Evolutionary conservation across 257 asterid species (phyloP).

Genomic region (Przewalskia tangutica): DNA sequence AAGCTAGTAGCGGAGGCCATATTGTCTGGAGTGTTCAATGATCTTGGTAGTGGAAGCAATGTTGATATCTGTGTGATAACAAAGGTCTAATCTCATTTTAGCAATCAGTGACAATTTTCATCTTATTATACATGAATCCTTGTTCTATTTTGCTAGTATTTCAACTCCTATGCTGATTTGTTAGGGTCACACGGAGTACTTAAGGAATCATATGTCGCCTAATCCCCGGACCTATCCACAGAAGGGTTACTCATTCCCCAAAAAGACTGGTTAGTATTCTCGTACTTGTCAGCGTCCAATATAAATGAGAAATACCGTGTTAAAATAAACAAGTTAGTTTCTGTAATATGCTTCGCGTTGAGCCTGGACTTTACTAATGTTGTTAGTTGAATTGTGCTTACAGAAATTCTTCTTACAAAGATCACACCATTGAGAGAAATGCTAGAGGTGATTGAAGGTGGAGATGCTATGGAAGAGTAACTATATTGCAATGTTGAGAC

Average conservation of each 20-base stretch:
- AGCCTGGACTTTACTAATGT: background rate
- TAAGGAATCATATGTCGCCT: constrained; percentile 60
- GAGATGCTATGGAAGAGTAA: constrained; percentile 67
- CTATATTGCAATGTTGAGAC: background rate
- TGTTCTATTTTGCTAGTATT: background rate
- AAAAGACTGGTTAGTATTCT: constrained; percentile 62
- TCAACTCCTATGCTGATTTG: background rate
- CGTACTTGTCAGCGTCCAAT: background rate
- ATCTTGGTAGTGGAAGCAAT: constrained; percentile 96
- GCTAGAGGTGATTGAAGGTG: constrained; percentile 59
- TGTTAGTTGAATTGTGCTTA: background rate
- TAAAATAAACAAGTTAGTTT: background rate
- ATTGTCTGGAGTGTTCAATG: constrained; percentile 84
- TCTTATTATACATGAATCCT: background rate
- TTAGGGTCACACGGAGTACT: constrained; percentile 66
- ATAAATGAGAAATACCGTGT: background rate
- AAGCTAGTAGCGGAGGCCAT: constrained; percentile 79
- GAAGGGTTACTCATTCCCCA: constrained; percentile 67
- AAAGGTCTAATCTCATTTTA: constrained; percentile 34
- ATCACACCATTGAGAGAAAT: constrained; percentile 62
- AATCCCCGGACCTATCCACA: constrained; percentile 78
- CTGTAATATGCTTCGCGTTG: background rate
- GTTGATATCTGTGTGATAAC: constrained; percentile 83
- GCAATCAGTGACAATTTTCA: background rate
- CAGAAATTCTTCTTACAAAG: constrained; percentile 74